Conservation (phyloP, 352 stramenopile genomes). For the Phytophthora colocasiae region DNA sequence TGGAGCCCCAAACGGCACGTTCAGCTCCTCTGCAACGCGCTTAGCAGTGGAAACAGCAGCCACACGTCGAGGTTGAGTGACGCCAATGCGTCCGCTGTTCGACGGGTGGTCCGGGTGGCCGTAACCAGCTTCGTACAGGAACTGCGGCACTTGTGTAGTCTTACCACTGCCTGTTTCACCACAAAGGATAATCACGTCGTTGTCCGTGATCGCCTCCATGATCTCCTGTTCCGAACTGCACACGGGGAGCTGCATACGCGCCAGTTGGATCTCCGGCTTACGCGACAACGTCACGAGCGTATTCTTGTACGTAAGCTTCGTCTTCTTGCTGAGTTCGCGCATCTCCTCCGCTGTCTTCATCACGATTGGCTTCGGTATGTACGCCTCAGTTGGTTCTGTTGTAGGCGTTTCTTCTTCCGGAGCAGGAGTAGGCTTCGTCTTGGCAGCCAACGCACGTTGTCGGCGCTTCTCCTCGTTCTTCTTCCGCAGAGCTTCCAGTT, state of each 20-base stretch:
- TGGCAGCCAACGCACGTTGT: conserved; percentile 38
- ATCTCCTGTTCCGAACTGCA: conserved; percentile 99
- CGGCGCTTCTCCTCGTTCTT: conserved; percentile 85
- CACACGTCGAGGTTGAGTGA: conserved; percentile 98
- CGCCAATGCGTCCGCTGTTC: conserved; percentile 87
- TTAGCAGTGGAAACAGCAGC: conserved; percentile 98
- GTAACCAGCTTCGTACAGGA: conserved; percentile 97
- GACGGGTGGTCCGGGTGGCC: conserved; percentile 61
- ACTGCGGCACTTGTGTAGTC: conserved; percentile 98
- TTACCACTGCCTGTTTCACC: conserved; percentile 99
- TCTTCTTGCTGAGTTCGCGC: conserved; percentile 57
- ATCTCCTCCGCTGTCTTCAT: conserved; percentile 74
- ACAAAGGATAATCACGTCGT: conserved; percentile 98
- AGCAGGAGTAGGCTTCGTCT: conserved; percentile 7
- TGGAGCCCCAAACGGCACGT: conserved; percentile 73
- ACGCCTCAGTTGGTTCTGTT: conserved; percentile 47
- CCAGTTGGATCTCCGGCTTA: conserved; percentile 86
- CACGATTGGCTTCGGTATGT: conserved; percentile 72
- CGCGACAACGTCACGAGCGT: conserved; percentile 80
- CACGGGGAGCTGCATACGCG: conserved; percentile 96
- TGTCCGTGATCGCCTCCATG: conserved; percentile 95
- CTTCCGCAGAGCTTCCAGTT: conserved; percentile 68
- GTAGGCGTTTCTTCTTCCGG: conserved; percentile 26
- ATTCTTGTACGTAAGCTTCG: conserved; percentile 66
- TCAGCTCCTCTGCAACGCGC: conserved; percentile 98